Conservation (phyloP, 2,329 filamentous ascomycete species). For the Cercospora nicotianae region DNA sequence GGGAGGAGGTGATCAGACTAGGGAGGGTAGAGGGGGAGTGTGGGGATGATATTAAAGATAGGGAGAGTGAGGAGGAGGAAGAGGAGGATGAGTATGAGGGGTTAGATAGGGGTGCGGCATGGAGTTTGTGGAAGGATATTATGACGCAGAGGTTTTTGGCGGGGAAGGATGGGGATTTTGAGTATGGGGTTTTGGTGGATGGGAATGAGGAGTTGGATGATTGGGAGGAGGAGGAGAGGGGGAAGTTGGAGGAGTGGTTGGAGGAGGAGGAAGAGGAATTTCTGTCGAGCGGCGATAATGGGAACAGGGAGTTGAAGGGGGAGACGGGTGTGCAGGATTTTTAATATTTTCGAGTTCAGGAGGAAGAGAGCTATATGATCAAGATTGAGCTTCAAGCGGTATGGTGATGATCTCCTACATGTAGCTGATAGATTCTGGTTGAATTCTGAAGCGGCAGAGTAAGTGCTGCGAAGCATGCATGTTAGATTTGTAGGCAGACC, state of each 20-base stretch:
- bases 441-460: no score
- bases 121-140: conserved; percentile 67
- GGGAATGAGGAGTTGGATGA: conserved; percentile 71
- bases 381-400: background rate
- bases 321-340: conserved; percentile 54
- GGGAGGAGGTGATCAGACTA: conserved; percentile 69
- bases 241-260: conserved; percentile 74
- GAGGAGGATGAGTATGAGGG: conserved; percentile 53
- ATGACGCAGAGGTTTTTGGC: conserved; percentile 72
- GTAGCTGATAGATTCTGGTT: no score
- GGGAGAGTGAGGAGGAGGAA: conserved; percentile 56
- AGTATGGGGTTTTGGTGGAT: conserved; percentile 68
- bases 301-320: conserved; percentile 41
- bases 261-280: conserved; percentile 63
- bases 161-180: conserved; percentile 75
- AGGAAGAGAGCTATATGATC: background rate
- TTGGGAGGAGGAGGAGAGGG: conserved; percentile 58
- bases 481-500: no score
- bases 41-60: conserved; percentile 56
- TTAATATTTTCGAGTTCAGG: conserved; percentile 21
- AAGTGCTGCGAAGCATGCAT: no score
- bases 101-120: conserved; percentile 63
- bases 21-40: conserved; percentile 53
- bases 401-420: background rate
- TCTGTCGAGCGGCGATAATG: conserved; percentile 24